Conservation (phyloP, 2,329 filamentous ascomycete species). For the Penicillium crustosum region DNA sequence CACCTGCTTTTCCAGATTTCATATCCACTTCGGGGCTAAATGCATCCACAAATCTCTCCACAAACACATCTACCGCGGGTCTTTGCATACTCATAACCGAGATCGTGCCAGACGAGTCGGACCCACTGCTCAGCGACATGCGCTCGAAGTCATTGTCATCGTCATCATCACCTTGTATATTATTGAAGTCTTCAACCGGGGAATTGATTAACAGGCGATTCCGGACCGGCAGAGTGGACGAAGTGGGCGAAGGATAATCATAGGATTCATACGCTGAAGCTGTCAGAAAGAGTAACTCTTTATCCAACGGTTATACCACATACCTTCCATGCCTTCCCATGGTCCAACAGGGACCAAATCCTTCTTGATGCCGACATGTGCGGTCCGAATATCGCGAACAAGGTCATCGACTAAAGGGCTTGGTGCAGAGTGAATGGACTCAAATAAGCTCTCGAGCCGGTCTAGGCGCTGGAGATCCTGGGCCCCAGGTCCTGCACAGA, state of each 20-base stretch:
- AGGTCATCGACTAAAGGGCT: conserved; percentile 32
- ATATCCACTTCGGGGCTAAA: conserved; percentile 41
- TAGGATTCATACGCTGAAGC: conserved; percentile 21
- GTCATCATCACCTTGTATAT: conserved; percentile 10
- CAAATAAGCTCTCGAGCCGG: conserved; percentile 36
- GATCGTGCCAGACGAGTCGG: conserved; percentile 27
- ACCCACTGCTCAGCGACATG: conserved; percentile 25
- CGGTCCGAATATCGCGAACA: conserved; percentile 30
- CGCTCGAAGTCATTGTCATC: conserved; percentile 16
- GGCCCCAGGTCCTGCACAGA: conserved; percentile 15
- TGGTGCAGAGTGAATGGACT: conserved; percentile 37
- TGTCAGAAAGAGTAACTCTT: neutral
- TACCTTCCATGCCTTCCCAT: conserved; percentile 30
- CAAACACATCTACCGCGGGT: conserved; percentile 37
- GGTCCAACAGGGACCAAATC: conserved; percentile 21
- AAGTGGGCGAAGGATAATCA: conserved; percentile 5
- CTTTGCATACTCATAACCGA: conserved; percentile 23
- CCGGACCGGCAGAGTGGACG: conserved; percentile 12
- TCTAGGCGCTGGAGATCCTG: conserved; percentile 29
- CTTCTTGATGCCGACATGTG: conserved; percentile 21
- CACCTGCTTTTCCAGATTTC: conserved; percentile 37
- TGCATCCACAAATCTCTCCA: conserved; percentile 42
- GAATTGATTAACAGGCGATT: neutral
- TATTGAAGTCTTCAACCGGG: conserved; percentile 18
- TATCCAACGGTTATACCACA: neutral